phyloP scores from a whole-genome alignment of 2,329 filamentous ascomycete genomes.

The Xylaria sp. region DNA sequence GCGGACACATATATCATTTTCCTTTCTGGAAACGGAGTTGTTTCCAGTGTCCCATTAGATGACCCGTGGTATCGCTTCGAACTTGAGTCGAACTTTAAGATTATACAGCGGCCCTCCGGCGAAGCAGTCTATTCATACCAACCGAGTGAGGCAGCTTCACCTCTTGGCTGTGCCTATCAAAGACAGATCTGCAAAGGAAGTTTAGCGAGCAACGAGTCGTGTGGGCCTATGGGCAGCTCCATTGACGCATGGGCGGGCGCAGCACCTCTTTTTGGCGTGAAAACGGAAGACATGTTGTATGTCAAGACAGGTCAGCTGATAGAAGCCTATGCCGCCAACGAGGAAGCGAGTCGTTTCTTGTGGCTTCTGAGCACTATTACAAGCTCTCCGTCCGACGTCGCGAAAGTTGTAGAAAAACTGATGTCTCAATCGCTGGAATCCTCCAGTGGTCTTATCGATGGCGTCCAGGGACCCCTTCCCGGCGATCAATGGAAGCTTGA shows the following conservation, averaged over 20 bases:
- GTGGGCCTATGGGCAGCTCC: background rate
- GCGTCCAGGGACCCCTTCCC: background rate
- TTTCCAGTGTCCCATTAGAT: background rate
- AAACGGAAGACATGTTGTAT: background rate
- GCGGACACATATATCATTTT: background rate
- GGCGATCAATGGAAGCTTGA: slow-evolving; percentile 22
- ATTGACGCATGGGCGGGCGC: background rate
- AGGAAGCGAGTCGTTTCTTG: background rate
- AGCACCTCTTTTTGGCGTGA: background rate
- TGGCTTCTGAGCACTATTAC: background rate
- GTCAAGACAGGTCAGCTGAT: background rate
- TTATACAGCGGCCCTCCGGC: background rate
- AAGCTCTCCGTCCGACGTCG: background rate
- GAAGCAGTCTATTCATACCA: background rate
- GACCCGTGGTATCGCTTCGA: slow-evolving; percentile 1
- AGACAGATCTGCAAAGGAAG: slow-evolving; percentile 6
- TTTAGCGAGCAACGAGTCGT: background rate
- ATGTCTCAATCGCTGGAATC: background rate
- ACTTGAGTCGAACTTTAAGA: no score
- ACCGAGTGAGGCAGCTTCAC: slow-evolving; percentile 3
- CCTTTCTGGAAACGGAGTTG: background rate
- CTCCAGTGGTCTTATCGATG: background rate
- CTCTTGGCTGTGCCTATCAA: slow-evolving; percentile 10
- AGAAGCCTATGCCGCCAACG: background rate
- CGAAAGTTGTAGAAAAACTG: background rate